Conservation (phyloP, 2,329 filamentous ascomycete species). For the Setomelanomma holmii region DNA sequence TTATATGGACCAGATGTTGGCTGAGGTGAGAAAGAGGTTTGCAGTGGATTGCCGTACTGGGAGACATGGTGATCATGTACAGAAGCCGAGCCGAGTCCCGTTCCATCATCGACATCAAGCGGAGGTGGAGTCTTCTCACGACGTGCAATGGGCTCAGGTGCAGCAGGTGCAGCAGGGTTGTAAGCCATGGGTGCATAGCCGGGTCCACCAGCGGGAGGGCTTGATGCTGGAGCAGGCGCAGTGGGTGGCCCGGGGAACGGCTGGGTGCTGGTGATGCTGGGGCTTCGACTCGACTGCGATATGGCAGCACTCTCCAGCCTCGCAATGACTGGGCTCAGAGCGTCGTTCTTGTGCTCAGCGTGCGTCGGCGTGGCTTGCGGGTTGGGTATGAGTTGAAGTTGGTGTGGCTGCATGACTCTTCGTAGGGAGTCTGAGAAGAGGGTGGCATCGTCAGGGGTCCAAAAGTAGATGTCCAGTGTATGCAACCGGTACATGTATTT, state of each 20-base stretch:
- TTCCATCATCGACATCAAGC: constrained; percentile 66
- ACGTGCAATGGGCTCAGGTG: constrained; percentile 73
- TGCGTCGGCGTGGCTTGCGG: constrained; percentile 49
- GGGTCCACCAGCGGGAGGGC: constrained; percentile 43
- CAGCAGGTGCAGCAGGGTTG: constrained; percentile 79
- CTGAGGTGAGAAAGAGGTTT: constrained; percentile 43
- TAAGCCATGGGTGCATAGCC: constrained; percentile 73
- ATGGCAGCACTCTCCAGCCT: constrained; percentile 76
- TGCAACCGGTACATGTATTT: constrained; percentile 82
- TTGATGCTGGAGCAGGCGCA: constrained; percentile 36
- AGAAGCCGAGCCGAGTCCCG: constrained; percentile 50
- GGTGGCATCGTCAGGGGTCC: constrained; percentile 74
- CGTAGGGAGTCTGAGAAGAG: constrained; percentile 73
- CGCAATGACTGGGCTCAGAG: constrained; percentile 74
- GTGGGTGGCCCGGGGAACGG: constrained; percentile 49
- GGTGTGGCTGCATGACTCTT: constrained; percentile 69
- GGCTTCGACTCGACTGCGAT: constrained; percentile 55
- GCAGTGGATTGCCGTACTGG: constrained; percentile 41
- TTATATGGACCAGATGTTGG: constrained; percentile 49
- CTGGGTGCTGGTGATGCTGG: constrained; percentile 48
- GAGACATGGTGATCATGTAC: constrained; percentile 48
- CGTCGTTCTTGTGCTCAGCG: constrained; percentile 54
- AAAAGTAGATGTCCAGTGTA: constrained; percentile 80
- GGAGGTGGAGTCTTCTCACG: constrained; percentile 82
- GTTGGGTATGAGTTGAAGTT: constrained; percentile 42